phyloP scores from a whole-genome alignment of 768 basidiomycete genomes.

The Mycena galopus region DNA sequence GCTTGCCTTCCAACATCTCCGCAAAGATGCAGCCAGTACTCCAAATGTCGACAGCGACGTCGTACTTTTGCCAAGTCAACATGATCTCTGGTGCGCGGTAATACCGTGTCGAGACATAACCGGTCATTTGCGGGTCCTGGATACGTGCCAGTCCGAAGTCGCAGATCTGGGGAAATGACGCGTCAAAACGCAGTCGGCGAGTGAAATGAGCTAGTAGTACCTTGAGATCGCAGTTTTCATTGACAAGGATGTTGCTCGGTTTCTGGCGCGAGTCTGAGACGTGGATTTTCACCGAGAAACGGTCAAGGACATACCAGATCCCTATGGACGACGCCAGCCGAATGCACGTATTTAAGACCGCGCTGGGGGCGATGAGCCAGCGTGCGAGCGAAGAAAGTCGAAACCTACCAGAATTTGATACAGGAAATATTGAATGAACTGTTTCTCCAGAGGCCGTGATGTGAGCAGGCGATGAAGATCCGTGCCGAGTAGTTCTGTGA shows the following conservation, averaged over 20 bases:
- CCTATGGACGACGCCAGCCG: slow-evolving; percentile 98
- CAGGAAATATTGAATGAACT: slow-evolving; percentile 99
- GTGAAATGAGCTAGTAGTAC: slow-evolving; percentile 52
- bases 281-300: background rate
- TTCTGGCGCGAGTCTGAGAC: slow-evolving; percentile 65
- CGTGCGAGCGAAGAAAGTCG: slow-evolving; percentile 4
- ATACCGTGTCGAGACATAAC: slow-evolving; percentile 98
- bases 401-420: slow-evolving; percentile 94
- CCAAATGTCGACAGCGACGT: slow-evolving; percentile 99
- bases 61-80: slow-evolving; percentile 99
- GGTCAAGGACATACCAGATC: slow-evolving; percentile 77
- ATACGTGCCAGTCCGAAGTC: slow-evolving; percentile 99
- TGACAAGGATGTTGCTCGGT: slow-evolving; percentile 99
- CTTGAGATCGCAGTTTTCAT: slow-evolving; percentile 99
- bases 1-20: slow-evolving; percentile 99
- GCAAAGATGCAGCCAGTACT: slow-evolving; percentile 99
- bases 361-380: slow-evolving; percentile 64
- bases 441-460: slow-evolving; percentile 97
- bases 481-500: slow-evolving; percentile 97
- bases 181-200: background rate
- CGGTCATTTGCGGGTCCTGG: slow-evolving; percentile 99
- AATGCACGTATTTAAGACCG: slow-evolving; percentile 99
- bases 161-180: slow-evolving; percentile 76
- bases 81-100: slow-evolving; percentile 99
- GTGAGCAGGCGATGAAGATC: slow-evolving; percentile 98